Evolutionary conservation across 2,329 filamentous ascomycete species (phyloP), one percentile per base, ranked within the genome.

Genomic region (Trichoderma brevicompactum): DNA sequence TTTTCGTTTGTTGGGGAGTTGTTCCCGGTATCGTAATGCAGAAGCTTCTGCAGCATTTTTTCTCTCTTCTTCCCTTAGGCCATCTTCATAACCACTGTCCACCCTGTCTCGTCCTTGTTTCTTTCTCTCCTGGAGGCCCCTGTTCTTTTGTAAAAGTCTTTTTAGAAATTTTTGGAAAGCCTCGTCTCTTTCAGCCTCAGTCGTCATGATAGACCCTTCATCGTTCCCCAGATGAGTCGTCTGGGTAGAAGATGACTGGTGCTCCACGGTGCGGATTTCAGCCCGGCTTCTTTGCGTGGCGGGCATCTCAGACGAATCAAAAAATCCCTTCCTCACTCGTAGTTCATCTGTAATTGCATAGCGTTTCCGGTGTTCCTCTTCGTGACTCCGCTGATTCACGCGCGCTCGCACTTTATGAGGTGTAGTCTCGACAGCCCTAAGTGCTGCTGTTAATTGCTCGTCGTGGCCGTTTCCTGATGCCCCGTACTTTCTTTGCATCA

Each of bases 81-180:
- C 19, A 34, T 49, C 43, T 15, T 34, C 52, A 19, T 56, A 43
- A n/a, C 52, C 50, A 34, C 43, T 41, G 19, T 62, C 59, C 13
- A 19, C 19, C 23, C 49, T 40, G 48, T 34, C 4, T 40, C 49
- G 61, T 19, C 15, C 13, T 19, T 15, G 36, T 2, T 7, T 13
- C 2, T 28, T 52, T 9, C 46, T 32, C 10, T 5, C 34, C 28
- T 53, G 60, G 7, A 23, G 9, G 2, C 15, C 17, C 40, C 19
- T 52, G 10, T n/a, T 54, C 15, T 28, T 64, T 19, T 66, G 44
- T 9, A 28, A 46, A 36, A 77, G 71, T 32, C 70, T 77, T 10
- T 70, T 55, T 4, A 77, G 55, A 59, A 77, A 64, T 23, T 62
- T 71, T 40, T 72, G 63, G 46, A 76, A 77, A 6, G 70, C 74